Base-by-base conservation (phyloP, 345 rosid species). In the Aquilaria yunnanensis region DNA sequence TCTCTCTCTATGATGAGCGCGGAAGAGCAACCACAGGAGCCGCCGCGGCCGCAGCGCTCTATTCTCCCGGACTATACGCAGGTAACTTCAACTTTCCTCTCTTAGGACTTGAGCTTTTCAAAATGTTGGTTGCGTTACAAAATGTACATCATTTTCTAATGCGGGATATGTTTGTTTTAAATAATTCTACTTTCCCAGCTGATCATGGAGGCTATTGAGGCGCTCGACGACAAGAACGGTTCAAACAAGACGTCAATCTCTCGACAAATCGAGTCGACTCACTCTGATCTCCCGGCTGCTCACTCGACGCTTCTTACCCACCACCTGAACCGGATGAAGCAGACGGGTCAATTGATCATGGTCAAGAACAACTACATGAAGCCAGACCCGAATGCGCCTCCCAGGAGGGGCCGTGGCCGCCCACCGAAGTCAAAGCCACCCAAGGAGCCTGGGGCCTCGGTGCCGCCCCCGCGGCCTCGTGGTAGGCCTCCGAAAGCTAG, bases 341-440 rank as follows among this genome's bases (percentile, higher is more conserved):
- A 72, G 6, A 66, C 67, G 29, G 94, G 97, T 0, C 78, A 90
- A 72, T 76, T 90, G 41, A 74, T 69, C 7, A 14, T 90, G 60
- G 77, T 75, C 1, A 93, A 93, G 67, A 85, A 86, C 78, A 90
- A 83, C 71, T 90, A 80, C 86, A 72, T 81, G 90, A 86, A 80
- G 55, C 94, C 92, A 0, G 78, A 83, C 72, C 92, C 89, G 0
- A 66, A 78, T 54, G 85, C 89, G n/a, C 96, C 96, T 0, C 88
- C 94, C 3, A 90, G 80, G 74, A 77, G 98, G 31, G 96, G 97
- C 46, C 94, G 97, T 5, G 94, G 98, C 50, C 90, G 97, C 32
- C 98, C 98, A 3, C 92, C 97, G 0, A 93, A 90, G 71, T 75
- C 90, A 0, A 87, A 81, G 65, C 65, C 9, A 0, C 70, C 81